phyloP scores from a whole-genome alignment of 2,329 filamentous ascomycete species.

The Neopestalotiopsis rosae region DNA sequence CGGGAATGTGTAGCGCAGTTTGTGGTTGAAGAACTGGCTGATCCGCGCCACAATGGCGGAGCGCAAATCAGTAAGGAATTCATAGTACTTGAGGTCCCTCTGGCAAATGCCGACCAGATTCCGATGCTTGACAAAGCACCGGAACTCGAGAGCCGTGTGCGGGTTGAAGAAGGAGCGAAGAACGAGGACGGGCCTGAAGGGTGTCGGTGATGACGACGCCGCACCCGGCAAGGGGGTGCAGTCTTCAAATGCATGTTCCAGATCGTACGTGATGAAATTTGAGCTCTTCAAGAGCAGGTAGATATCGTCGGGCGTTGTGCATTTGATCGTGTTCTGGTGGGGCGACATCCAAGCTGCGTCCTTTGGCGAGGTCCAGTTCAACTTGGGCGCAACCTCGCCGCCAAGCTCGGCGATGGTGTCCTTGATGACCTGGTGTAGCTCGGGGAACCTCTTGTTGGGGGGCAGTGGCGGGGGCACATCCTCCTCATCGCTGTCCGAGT shows the following conservation, averaged over 20 bases:
- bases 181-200: slow-evolving; percentile 79
- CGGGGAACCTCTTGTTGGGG: slow-evolving; percentile 66
- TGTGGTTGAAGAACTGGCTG: slow-evolving; percentile 76
- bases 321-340: slow-evolving; percentile 89
- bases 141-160: slow-evolving; percentile 91
- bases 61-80: slow-evolving; percentile 73
- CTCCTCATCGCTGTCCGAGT: slow-evolving; percentile 57
- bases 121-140: slow-evolving; percentile 89
- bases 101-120: slow-evolving; percentile 84
- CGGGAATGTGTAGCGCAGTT: slow-evolving; percentile 77
- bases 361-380: slow-evolving; percentile 97
- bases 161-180: slow-evolving; percentile 87
- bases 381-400: slow-evolving; percentile 86
- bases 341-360: slow-evolving; percentile 91
- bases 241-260: slow-evolving; percentile 91
- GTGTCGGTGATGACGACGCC: slow-evolving; percentile 29
- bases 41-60: slow-evolving; percentile 72
- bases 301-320: slow-evolving; percentile 85
- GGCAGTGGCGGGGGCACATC: slow-evolving; percentile 54
- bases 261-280: slow-evolving; percentile 91
- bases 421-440: slow-evolving; percentile 79
- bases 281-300: slow-evolving; percentile 94
- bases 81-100: slow-evolving; percentile 88
- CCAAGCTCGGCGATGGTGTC: slow-evolving; percentile 80
- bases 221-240: slow-evolving; percentile 50